These are phyloP conservation scores for Globisporangium abappressorium DNA, from an alignment of 352 stramenopile species.

Conservation along the genomic window DNA sequence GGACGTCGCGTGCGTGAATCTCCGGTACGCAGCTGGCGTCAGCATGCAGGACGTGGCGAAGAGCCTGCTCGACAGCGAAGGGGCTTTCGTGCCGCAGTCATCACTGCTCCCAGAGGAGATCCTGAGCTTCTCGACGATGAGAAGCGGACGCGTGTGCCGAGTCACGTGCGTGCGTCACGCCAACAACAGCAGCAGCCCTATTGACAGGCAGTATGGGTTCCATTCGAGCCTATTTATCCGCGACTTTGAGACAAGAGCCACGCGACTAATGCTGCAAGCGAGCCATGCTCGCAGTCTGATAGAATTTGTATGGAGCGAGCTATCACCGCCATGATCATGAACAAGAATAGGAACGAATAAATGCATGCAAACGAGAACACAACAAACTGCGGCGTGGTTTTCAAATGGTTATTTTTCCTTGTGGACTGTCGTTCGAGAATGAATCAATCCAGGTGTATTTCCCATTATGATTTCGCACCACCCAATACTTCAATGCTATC, in stretches of 20 bases:
- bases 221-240: slow-evolving; percentile 29
- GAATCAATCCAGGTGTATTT: slow-evolving; percentile 61
- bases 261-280: not conserved
- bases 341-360: not conserved
- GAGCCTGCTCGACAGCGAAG: slow-evolving; percentile 27
- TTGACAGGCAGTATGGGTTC: slow-evolving; percentile 10
- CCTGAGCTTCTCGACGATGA: slow-evolving; percentile 52
- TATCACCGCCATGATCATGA: not conserved
- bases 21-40: slow-evolving; percentile 31
- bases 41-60: slow-evolving; percentile 28
- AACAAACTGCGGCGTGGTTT: not conserved
- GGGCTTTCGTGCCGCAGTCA: not conserved
- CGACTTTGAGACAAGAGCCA: slow-evolving; percentile 21
- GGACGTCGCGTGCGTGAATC: slow-evolving; percentile 43
- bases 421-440: slow-evolving; percentile 7
- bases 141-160: slow-evolving; percentile 25
- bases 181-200: not conserved
- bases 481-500: slow-evolving; percentile 46
- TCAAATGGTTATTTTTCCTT: slow-evolving; percentile 11
- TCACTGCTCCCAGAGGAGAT: slow-evolving; percentile 23
- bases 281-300: not conserved
- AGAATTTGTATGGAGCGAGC: slow-evolving; percentile 7
- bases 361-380: not conserved
- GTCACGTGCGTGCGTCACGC: slow-evolving; percentile 30
- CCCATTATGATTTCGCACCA: slow-evolving; percentile 74